Evolutionary conservation across 169 alveolate genomes (phyloP).

Genomic region (Plasmodium gonderi): DNA sequence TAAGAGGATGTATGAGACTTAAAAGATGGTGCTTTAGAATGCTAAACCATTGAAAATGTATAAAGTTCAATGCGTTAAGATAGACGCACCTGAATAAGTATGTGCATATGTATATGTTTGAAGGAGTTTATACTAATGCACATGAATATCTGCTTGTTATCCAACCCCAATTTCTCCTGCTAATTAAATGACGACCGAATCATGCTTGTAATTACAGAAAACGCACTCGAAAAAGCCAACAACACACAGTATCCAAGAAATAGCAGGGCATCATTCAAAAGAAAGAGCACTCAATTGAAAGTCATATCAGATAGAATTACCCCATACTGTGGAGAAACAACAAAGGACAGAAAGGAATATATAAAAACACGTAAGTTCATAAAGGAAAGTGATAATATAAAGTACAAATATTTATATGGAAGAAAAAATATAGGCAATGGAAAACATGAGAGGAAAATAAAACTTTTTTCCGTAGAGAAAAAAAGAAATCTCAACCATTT

Average conservation of each 20-base stretch:
- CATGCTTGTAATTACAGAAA: slow-evolving; percentile 73
- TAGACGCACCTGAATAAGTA: not conserved
- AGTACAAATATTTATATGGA: slow-evolving; percentile 30
- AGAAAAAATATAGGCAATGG: slow-evolving; percentile 24
- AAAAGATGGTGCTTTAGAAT: not conserved
- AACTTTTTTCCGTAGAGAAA: slow-evolving; percentile 10
- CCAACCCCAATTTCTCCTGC: not conserved
- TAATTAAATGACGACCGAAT: slow-evolving; percentile 27
- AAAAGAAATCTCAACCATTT: slow-evolving; percentile 14
- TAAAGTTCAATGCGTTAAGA: slow-evolving; percentile 4
- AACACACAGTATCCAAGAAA: slow-evolving; percentile 4
- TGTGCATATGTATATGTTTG: not conserved
- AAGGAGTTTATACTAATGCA: slow-evolving; percentile 1
- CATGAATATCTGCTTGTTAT: not conserved
- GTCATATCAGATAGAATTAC: slow-evolving; percentile 71
- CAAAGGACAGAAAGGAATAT: slow-evolving; percentile 17
- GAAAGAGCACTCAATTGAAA: slow-evolving; percentile 39
- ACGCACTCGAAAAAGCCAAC: slow-evolving; percentile 27
- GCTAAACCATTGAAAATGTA: not conserved
- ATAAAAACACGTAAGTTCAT: slow-evolving; percentile 65
- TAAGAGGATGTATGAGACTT: not conserved
- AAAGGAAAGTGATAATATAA: slow-evolving; percentile 22
- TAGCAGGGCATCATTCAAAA: slow-evolving; percentile 34
- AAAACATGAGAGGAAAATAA: slow-evolving; percentile 13
- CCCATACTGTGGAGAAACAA: slow-evolving; percentile 57